A percentile compares a stretch with the other conserved stretches of the same genome.
Conservation (phyloP, 2,329 filamentous ascomycete genomes). For the Penicillium griseofulvum region DNA sequence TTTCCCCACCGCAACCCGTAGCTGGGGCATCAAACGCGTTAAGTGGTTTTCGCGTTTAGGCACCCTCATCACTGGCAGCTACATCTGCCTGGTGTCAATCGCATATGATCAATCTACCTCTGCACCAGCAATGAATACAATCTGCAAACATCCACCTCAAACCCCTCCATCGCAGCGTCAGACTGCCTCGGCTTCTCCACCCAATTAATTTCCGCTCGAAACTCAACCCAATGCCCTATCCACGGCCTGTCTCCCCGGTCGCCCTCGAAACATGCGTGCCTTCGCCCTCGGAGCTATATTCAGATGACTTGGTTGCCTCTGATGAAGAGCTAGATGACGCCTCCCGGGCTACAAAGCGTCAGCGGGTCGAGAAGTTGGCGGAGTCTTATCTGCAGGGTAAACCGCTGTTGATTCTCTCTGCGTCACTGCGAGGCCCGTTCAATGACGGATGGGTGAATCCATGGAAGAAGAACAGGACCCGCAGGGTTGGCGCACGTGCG, state of each 20-base stretch:
- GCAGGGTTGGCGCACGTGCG: background rate
- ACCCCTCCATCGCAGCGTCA: slow-evolving; percentile 22
- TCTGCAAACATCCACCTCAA: background rate
- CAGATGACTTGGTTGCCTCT: slow-evolving; percentile 33
- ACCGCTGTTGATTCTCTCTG: slow-evolving; percentile 46
- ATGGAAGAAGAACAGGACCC: slow-evolving; percentile 37
- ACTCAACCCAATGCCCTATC: slow-evolving; percentile 32
- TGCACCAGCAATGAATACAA: slow-evolving; percentile 15
- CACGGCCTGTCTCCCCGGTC: slow-evolving; percentile 33
- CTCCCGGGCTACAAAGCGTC: slow-evolving; percentile 37
- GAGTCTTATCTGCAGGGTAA: slow-evolving; percentile 44
- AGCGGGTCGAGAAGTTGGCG: slow-evolving; percentile 43
- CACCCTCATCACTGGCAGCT: background rate
- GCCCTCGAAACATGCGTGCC: slow-evolving; percentile 36
- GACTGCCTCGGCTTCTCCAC: slow-evolving; percentile 18
- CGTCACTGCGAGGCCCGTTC: slow-evolving; percentile 47
- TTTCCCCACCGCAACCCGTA: slow-evolving; percentile 3
- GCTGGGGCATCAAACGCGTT: slow-evolving; percentile 8
- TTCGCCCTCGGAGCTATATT: slow-evolving; percentile 24
- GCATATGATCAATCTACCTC: background rate
- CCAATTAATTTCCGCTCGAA: background rate
- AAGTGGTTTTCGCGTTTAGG: slow-evolving; percentile 12
- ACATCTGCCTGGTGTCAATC: background rate
- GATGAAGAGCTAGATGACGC: slow-evolving; percentile 40
- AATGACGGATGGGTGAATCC: slow-evolving; percentile 47